Evolutionary conservation across 177 flowering plant genomes (phyloP).

Genomic region (Vitis hybrid): DNA sequence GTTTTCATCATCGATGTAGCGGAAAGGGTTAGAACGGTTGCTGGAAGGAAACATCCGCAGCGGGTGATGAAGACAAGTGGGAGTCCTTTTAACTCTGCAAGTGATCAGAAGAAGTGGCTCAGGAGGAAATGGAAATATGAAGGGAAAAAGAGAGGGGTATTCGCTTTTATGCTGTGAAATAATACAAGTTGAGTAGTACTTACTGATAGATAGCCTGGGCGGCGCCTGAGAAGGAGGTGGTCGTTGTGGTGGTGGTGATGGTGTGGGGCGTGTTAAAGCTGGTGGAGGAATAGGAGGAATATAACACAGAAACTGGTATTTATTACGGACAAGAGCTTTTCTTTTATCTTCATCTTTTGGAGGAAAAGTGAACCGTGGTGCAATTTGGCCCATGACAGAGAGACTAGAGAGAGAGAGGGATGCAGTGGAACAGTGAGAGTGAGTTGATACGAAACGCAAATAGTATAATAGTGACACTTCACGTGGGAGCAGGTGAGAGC

Average conservation of each 20-base stretch:
- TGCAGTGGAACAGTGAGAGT: conserved; percentile 10
- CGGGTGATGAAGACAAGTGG: too few species aligned
- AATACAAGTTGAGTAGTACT: not conserved
- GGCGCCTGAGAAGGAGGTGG: not conserved
- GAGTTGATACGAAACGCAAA: conserved; percentile 17
- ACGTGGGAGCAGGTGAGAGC: conserved; percentile 44
- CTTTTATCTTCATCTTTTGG: conserved; percentile 2
- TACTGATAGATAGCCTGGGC: not conserved
- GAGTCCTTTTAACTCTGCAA: too few species aligned
- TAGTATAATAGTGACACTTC: conserved; percentile 26
- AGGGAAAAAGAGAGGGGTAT: too few species aligned
- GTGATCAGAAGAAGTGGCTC: too few species aligned
- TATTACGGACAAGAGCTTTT: not conserved
- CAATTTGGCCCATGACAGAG: not conserved
- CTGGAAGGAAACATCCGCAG: not conserved
- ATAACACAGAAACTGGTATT: conserved; percentile 4
- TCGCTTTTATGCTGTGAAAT: too few species aligned
- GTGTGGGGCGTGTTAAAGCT: too few species aligned
- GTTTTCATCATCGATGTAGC: conserved; percentile 5
- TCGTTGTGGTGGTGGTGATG: not conserved
- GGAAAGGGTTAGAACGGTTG: conserved; percentile 2
- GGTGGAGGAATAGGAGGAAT: not conserved
- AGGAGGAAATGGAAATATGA: too few species aligned
- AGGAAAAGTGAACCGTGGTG: not conserved
- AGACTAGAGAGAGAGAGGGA: not conserved